These are phyloP conservation scores for Ogataea philodendri DNA, from an alignment of 805 yeast species.

Conservation along the genomic window DNA sequence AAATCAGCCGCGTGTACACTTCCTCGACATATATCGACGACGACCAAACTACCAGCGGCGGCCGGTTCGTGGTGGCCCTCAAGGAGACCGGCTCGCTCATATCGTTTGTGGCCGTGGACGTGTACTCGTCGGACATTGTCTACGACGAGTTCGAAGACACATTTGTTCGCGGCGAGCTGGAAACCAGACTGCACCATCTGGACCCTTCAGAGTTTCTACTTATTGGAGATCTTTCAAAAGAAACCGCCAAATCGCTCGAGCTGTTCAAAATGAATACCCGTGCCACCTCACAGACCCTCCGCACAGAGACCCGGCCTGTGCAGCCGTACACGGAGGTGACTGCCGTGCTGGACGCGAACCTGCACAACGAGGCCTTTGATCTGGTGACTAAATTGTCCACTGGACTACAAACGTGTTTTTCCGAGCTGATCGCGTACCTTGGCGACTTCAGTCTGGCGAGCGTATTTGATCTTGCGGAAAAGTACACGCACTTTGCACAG, in stretches of 20 bases:
- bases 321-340: slow-evolving; percentile 14
- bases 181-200: slow-evolving; percentile 70
- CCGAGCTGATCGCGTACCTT: slow-evolving; percentile 53
- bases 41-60: slow-evolving; percentile 21
- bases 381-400: slow-evolving; percentile 19
- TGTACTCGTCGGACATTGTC: slow-evolving; percentile 71
- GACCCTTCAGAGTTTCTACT: slow-evolving; percentile 73
- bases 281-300: slow-evolving; percentile 6
- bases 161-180: slow-evolving; percentile 55
- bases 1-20: slow-evolving; percentile 71
- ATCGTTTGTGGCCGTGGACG: slow-evolving; percentile 62
- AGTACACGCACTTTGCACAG: slow-evolving; percentile 51
- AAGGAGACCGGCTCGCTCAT: slow-evolving; percentile 32
- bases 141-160: slow-evolving; percentile 70
- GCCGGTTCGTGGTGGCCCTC: slow-evolving; percentile 48
- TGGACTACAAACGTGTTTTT: slow-evolving; percentile 31
- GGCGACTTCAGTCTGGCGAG: slow-evolving; percentile 59
- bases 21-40: slow-evolving; percentile 76
- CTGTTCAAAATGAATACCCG: slow-evolving; percentile 14
- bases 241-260: slow-evolving; percentile 30
- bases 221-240: slow-evolving; percentile 39
- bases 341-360: slow-evolving; percentile 6
- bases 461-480: slow-evolving; percentile 50
- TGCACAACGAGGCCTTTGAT: slow-evolving; percentile 14
- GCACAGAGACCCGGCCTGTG: slow-evolving; percentile 9